Evolutionary conservation across 2,329 filamentous ascomycete species (phyloP), one percentile per base, ranked within the genome.

Genomic region (Myriangium duriaei): DNA sequence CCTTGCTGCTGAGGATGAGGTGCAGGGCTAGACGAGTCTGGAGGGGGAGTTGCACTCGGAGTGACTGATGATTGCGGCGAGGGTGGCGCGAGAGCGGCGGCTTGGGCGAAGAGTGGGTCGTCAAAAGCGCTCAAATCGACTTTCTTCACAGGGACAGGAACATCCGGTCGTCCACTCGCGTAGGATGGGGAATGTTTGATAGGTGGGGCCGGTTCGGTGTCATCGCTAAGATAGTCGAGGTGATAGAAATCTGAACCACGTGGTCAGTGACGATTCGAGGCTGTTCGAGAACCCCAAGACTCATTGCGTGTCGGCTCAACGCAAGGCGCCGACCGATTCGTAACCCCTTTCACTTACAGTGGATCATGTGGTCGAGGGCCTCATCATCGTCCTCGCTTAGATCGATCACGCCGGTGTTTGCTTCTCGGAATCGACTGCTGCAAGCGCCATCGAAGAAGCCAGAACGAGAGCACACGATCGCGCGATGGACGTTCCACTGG

Each of bases 401-500:
- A 39, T 59, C 56, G 40, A 59, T 56, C 5, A 52, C 44, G 11
- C 55, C 49, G n/a, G 50, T 53, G 11, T 47, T 40, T 16, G 55
- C 49, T 44, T 60, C 56, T 11, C 46, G 46, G 40, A 58, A 58
- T 26, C 49, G 45, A 40, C 50, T 49, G 39, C 55, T 56, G 44
- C 57, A 60, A 32, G 56, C 57, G 30, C 55, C 56, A 41, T 59
- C 56, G 49, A 60, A 60, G 51, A 69, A 69, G 14, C 56, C 58
- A 26, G 62, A 65, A 33, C 65, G 54, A 26, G 64, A 65, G 51
- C 65, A 67, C 33, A 69, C 50, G 30, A 68, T 60, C 4, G 62
- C 63, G 45, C 60, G 59, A 48, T 69, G 65, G 9, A 67, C 64
- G 17, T 51, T 53, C 54, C 64, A 68, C 56, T 57, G 60, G 53